phyloP scores from a whole-genome alignment of 768 basidiomycete genomes.

The Lactarius hengduanensis region DNA sequence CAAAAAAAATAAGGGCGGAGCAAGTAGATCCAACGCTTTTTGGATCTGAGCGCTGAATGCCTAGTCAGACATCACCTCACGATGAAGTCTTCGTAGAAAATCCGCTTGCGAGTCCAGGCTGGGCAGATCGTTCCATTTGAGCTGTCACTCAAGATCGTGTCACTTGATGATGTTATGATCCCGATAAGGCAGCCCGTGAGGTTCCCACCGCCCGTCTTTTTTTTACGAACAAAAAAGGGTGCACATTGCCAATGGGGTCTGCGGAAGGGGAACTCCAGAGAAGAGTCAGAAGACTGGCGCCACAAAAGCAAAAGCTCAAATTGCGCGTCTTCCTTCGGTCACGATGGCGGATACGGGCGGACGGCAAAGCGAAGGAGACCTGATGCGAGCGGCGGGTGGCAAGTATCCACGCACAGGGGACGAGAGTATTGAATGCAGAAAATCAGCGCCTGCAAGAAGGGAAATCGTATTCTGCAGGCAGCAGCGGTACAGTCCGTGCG shows the following conservation, averaged over 20 bases:
- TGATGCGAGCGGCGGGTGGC: too few relatives aligned
- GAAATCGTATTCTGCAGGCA: too few relatives aligned
- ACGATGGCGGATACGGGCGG: background rate
- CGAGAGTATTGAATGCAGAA: background rate
- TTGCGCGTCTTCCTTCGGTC: background rate
- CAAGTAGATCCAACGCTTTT: background rate
- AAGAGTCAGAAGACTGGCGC: background rate
- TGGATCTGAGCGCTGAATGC: background rate
- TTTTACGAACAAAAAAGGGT: background rate
- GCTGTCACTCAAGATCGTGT: background rate
- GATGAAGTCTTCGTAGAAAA: background rate
- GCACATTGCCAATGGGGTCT: background rate
- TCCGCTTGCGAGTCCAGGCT: background rate
- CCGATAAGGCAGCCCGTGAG: background rate
- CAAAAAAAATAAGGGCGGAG: background rate
- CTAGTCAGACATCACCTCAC: background rate
- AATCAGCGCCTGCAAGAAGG: background rate
- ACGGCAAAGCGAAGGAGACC: background rate
- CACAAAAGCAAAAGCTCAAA: background rate
- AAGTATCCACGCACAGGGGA: background rate
- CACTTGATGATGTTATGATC: background rate
- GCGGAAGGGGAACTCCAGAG: background rate
- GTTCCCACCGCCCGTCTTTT: background rate
- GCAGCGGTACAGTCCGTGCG: too few relatives aligned
- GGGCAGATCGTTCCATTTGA: background rate